Conservation (phyloP, 2,329 filamentous ascomycete genomes). For the Cryphonectria radicalis region DNA sequence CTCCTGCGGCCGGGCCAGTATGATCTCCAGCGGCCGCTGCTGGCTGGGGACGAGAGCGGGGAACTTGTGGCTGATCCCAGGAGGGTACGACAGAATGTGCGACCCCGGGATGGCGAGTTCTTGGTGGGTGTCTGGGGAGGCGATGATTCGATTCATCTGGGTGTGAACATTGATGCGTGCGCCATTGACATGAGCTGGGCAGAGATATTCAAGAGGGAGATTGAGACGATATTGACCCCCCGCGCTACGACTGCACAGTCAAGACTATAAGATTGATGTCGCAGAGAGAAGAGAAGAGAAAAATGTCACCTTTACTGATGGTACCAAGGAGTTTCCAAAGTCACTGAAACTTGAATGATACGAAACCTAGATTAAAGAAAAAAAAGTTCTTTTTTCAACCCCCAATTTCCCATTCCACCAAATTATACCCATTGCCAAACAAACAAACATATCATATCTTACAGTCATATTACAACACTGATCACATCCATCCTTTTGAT, state of each 20-base stretch:
- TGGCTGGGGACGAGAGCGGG: not conserved
- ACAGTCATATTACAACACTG: constrained; percentile 5
- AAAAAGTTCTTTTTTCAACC: not conserved
- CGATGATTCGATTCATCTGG: constrained; percentile 15
- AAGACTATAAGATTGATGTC: constrained; percentile 9
- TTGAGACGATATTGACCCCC: constrained; percentile 15
- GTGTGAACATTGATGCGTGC: constrained; percentile 23
- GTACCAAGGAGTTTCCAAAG: not conserved
- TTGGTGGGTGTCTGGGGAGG: constrained; percentile 23
- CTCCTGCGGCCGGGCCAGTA: constrained; percentile 11
- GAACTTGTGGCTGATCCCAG: constrained; percentile 22
- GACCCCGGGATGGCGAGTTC: constrained; percentile 26
- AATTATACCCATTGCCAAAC: not conserved
- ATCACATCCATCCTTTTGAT: constrained; percentile 21
- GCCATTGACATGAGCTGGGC: constrained; percentile 25
- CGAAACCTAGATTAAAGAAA: not conserved
- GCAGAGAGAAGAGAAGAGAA: not conserved
- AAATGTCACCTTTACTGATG: not conserved
- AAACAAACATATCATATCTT: not conserved
- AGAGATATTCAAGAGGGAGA: constrained; percentile 15
- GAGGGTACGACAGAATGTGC: constrained; percentile 15
- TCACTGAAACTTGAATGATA: not conserved
- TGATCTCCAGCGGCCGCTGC: constrained; percentile 13
- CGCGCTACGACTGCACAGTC: not conserved
- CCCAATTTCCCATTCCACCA: not conserved